Base-by-base conservation (phyloP, 371 early-diverging fungal genomes). In the Cokeromyces recurvatus region DNA sequence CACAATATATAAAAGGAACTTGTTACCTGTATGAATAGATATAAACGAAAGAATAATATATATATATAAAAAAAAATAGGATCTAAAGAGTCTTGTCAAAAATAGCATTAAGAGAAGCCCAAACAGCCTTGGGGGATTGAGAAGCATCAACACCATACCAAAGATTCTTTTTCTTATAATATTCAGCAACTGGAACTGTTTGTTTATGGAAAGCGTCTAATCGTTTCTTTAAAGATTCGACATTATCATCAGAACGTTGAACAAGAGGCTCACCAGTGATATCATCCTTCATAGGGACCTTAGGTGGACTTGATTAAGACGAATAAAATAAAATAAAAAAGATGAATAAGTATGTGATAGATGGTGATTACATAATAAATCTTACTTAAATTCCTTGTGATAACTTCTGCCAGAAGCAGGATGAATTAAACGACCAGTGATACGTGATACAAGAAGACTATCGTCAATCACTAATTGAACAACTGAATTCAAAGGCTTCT, bases 181-280 rank as follows among this genome's bases (percentile, higher is more conserved):
- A 97, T 1, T 89, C 92, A 37, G 89, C 93, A 23, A 99, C 97
- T 29, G 99, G 99, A 21, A 81, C 84, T 31, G 99, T 99, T 68
- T 90, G 88, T 75, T 91, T 83, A 74, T 95, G 96, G 86, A 96
- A 99, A 19, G 90, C 76, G 15, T 75, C 86, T 53, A 98, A 79
- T 51, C 99, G 90, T 84, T 94, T 95, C 66, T 78, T 86, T 48
- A 97, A 81, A 14, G 97, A 89, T 34, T 85, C 92, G 50, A 84
- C 95, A 62, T 96, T 99, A 71, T 99, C 99, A 67, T 99, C 99
- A 3, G 94, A 87, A 48, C 99, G 88, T 68, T 92, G 94, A 49
- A 97, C 83, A 37, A 98, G 82, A 52, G 99, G 94, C 74, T 94
- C 95, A 51, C 97, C 93, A 57, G 99, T 99, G 43, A 91, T 64